Base-by-base conservation (phyloP, 208 protist species). In the Trypanosoma rangeli region DNA sequence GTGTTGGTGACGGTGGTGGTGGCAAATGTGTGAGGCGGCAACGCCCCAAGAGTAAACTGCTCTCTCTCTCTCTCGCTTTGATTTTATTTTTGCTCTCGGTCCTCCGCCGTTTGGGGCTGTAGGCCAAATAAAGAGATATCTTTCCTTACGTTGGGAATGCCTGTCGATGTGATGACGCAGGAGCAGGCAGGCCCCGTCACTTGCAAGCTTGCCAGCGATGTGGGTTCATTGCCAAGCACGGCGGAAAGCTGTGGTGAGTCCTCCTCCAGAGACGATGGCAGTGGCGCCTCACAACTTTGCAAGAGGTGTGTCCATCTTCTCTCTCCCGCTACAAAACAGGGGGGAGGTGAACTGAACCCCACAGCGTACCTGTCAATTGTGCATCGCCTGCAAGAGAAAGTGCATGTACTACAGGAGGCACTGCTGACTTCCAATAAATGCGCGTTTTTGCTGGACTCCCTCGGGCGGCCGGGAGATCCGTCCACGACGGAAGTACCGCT, bases 351-450 rank as follows among this genome's bases (percentile, higher is more conserved):
- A 13, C 5, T 16, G 20, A 53, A 67, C 26, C 24, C 16, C n/a
- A 28, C 50, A 0, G 28, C 24, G 31, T 76, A 76, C 33, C 7
- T 68, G 1, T 70, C 58, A 22, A 60, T 76, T 20, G 69, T 76
- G 39, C n/a, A 28, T 59, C 20, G 31, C 44, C 39, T 76, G 18
- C 62, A 63, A 28, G 50, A 57, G 37, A 59, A 64, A 26, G 48
- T 76, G 33, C n/a, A n/a, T 56, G 39, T 12, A 0, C 52, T 76
- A 46, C 62, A 76, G 26, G 24, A 58, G 26, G 71, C 71, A 42
- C 24, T 76, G 22, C 46, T 76, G 13, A 37, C 57, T 16, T 31
- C 57, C 39, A 39, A 33, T 16, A 50, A 48, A 3, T 73, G 59
- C 53, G 26, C 33, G 0, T 29, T 18, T 15, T 55, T 64, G 52